Conservation (phyloP, 2,329 filamentous ascomycete genomes). For the Aspergillus sp. region DNA sequence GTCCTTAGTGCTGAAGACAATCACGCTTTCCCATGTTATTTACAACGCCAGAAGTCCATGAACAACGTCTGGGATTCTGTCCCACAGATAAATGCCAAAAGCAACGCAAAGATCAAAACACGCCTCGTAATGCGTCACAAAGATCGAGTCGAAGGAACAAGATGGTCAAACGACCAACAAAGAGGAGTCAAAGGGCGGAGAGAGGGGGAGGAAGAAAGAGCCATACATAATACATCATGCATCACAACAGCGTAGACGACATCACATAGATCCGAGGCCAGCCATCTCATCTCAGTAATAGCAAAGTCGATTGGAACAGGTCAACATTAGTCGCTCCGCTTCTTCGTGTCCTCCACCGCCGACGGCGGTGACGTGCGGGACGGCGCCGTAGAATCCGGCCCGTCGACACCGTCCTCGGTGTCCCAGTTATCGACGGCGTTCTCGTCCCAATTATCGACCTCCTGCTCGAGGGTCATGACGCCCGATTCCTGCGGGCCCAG, state of each 20-base stretch:
- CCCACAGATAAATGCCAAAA: neutral
- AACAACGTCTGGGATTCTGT: neutral
- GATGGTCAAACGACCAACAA: conserved; percentile 1
- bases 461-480: conserved; percentile 68
- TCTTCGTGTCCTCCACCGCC: conserved; percentile 20
- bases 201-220: neutral
- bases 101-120: neutral
- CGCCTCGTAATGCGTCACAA: neutral
- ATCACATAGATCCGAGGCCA: neutral
- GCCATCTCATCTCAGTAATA: no score
- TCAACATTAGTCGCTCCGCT: conserved; percentile 30
- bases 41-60: conserved; percentile 7
- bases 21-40: neutral
- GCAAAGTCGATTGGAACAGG: no score
- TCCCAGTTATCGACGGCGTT: conserved; percentile 69
- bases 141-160: neutral
- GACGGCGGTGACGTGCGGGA: conserved; percentile 20
- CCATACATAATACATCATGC: neutral
- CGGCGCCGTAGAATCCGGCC: conserved; percentile 11
- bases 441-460: conserved; percentile 93
- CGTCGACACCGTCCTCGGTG: conserved; percentile 50
- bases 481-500: conserved; percentile 61
- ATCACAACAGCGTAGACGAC: neutral
- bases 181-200: neutral
- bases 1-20: neutral